Percentiles rank a stretch among this genome's conserved stretches.
These are phyloP conservation scores for Paramecium caudatum DNA, from an alignment of 73 alveolate species.

Conservation along the genomic window DNA sequence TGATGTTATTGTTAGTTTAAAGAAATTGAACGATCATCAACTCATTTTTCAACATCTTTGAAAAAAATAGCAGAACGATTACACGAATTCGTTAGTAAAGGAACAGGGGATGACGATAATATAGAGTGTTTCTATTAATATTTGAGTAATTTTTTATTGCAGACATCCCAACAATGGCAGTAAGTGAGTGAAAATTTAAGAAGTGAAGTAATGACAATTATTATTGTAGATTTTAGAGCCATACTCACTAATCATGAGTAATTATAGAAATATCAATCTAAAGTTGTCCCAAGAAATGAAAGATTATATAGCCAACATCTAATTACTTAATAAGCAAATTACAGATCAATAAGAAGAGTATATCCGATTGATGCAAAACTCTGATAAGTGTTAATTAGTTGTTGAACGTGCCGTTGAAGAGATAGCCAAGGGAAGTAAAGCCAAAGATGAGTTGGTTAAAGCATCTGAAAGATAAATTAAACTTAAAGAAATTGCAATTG, in stretches of 20 bases:
- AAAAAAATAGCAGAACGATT: slow-evolving; percentile 48
- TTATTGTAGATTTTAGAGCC: slow-evolving; percentile 22
- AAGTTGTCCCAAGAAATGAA: slow-evolving; percentile 15
- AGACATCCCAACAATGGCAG: slow-evolving; percentile 32
- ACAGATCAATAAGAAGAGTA: slow-evolving; percentile 41
- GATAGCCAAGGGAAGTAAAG: slow-evolving; percentile 43
- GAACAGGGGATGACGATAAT: slow-evolving; percentile 65
- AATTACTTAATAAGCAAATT: neutral
- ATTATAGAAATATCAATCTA: slow-evolving; percentile 41
- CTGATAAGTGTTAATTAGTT: slow-evolving; percentile 47
- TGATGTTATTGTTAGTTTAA: neutral
- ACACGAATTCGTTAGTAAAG: slow-evolving; percentile 56
- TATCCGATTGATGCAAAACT: slow-evolving; percentile 24
- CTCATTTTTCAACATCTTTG: neutral
- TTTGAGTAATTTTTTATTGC: slow-evolving; percentile 64
- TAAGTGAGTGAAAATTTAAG: slow-evolving; percentile 26
- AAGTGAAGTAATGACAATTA: slow-evolving; percentile 26
- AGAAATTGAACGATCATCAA: slow-evolving; percentile 3
- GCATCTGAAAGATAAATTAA: slow-evolving; percentile 62
- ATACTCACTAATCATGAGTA: neutral
- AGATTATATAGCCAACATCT: neutral
- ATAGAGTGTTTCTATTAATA: slow-evolving; percentile 52
- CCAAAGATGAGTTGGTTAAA: slow-evolving; percentile 33
- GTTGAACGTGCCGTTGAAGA: slow-evolving; percentile 65
- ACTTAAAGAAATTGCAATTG: slow-evolving; percentile 59